Conservation (phyloP, 2,329 filamentous ascomycete species). For the Verticillium albo-atrum region DNA sequence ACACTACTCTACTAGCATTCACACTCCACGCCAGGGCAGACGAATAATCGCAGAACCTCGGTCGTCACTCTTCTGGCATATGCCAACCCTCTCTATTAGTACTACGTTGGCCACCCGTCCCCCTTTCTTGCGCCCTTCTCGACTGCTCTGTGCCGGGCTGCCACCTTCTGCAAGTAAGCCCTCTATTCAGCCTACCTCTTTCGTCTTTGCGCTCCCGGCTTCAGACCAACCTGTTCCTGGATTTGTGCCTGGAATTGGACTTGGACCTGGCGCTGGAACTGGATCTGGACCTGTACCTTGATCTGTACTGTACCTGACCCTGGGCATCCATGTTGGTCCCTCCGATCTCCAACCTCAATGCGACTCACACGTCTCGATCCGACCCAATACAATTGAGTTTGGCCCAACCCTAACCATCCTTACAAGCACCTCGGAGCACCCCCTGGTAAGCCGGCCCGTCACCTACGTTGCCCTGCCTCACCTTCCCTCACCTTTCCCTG, state of each 20-base stretch:
- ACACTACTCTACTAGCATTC: neutral
- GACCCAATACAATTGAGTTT: neutral
- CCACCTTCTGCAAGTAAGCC: neutral
- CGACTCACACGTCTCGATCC: neutral
- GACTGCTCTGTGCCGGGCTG: neutral
- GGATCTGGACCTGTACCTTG: neutral
- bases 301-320: neutral
- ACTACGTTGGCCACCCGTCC: neutral
- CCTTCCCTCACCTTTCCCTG: neutral
- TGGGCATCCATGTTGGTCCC: neutral
- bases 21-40: neutral
- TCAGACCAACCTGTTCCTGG: no score
- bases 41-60: neutral
- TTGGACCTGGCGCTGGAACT: no score
- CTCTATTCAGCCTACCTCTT: neutral
- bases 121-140: neutral
- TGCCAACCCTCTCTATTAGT: neutral
- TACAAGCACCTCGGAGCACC: neutral
- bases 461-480: neutral
- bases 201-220: neutral
- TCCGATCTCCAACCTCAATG: neutral
- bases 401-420: neutral
- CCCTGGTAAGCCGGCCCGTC: neutral
- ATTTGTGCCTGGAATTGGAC: no score
- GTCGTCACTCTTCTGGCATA: neutral